phyloP scores from a whole-genome alignment of 805 yeast genomes.

The Priceomyces melissophilus region DNA sequence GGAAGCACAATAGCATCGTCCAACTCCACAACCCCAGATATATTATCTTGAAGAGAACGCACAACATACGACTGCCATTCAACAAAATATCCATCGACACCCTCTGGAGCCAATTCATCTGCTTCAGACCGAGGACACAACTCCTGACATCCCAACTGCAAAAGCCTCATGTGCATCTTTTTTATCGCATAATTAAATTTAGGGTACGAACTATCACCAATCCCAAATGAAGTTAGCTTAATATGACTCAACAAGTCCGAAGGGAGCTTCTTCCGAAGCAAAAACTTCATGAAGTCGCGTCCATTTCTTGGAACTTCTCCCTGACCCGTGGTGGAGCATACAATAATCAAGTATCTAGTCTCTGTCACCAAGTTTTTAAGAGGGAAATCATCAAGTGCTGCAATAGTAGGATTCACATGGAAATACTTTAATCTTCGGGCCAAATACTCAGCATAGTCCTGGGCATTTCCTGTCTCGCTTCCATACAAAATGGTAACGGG shows the following conservation, averaged over 20 bases:
- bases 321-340: conserved; percentile 93
- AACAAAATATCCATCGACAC: conserved; percentile 71
- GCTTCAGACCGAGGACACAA: conserved; percentile 77
- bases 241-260: conserved; percentile 57
- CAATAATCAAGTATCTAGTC: conserved; percentile 45
- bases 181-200: conserved; percentile 84
- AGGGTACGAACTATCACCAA: conserved; percentile 92
- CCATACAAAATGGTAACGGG: conserved; percentile 70
- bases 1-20: conserved; percentile 26
- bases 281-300: conserved; percentile 66
- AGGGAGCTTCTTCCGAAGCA: conserved; percentile 65
- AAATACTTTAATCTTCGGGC: conserved; percentile 53
- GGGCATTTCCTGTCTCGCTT: conserved; percentile 89
- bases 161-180: conserved; percentile 72
- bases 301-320: conserved; percentile 88
- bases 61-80: conserved; percentile 65
- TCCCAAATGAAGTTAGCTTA: conserved; percentile 71
- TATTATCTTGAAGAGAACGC: conserved; percentile 16
- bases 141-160: conserved; percentile 79
- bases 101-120: conserved; percentile 79
- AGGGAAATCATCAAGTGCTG: conserved; percentile 59
- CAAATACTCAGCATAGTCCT: conserved; percentile 73
- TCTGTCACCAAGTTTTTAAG: conserved; percentile 49
- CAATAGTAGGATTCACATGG: conserved; percentile 46
- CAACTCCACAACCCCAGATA: conserved; percentile 20